These are phyloP conservation scores for Sugiyamaella japonica DNA, from an alignment of 1,139 yeast species.

Conservation along the genomic window DNA sequence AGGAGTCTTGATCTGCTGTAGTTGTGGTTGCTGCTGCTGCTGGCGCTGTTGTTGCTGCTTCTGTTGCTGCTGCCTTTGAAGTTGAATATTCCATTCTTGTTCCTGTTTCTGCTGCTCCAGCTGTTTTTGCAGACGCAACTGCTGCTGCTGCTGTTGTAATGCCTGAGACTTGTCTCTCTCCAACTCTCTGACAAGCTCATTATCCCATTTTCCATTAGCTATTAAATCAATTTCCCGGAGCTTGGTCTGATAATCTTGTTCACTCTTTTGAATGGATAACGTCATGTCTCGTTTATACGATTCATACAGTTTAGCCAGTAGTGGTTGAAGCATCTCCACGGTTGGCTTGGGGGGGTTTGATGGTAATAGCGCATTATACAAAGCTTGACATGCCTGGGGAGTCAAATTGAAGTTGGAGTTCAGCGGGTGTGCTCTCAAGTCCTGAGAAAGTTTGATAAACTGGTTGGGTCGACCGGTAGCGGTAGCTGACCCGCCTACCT, in stretches of 20 bases:
- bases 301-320: constrained; percentile 35
- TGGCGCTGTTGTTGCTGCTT: constrained; percentile 18
- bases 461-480: constrained; percentile 17
- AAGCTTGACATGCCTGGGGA: constrained; percentile 34
- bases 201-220: constrained; percentile 42
- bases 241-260: constrained; percentile 35
- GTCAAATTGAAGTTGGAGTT: constrained; percentile 30
- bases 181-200: constrained; percentile 31
- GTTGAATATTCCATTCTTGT: constrained; percentile 28
- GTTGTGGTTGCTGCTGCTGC: constrained; percentile 17
- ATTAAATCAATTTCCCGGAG: constrained; percentile 40
- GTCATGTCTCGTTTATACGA: constrained; percentile 35
- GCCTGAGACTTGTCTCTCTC: constrained; percentile 26
- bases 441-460: constrained; percentile 31
- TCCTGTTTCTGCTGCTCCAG: constrained; percentile 31
- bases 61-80: constrained; percentile 27
- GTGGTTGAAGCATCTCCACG: constrained; percentile 32
- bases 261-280: constrained; percentile 38
- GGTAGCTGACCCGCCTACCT: constrained; percentile 1
- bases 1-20: background rate
- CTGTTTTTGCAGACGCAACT: constrained; percentile 29
- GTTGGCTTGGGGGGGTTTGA: constrained; percentile 32
- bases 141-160: constrained; percentile 27
- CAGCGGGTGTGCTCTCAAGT: constrained; percentile 34
- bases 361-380: constrained; percentile 33